These are phyloP conservation scores for Exidia glandulosa DNA, from an alignment of 768 basidiomycete genomes.

Conservation along the genomic window DNA sequence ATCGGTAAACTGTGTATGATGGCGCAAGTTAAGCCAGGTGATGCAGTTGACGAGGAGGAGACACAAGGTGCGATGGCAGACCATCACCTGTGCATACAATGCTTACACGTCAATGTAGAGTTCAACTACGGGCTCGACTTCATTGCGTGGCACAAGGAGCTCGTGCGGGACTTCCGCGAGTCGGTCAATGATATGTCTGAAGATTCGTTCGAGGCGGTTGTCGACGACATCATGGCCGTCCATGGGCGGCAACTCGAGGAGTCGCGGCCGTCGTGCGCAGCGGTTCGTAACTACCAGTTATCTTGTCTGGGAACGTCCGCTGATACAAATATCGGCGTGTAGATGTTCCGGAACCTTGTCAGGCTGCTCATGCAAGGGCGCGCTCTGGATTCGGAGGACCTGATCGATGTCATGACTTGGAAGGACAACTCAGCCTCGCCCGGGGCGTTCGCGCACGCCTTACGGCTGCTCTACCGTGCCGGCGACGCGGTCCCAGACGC, in stretches of 20 bases:
- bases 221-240: slow-evolving; percentile 7
- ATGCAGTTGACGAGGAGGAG: slow-evolving; percentile 33
- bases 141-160: slow-evolving; percentile 66
- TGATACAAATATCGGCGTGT: not conserved
- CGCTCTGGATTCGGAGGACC: slow-evolving; percentile 64
- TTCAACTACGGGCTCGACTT: slow-evolving; percentile 86
- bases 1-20: slow-evolving; percentile 81
- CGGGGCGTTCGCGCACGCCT: slow-evolving; percentile 57
- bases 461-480: slow-evolving; percentile 51
- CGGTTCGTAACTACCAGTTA: not conserved
- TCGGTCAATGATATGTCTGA: not conserved
- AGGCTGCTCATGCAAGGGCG: slow-evolving; percentile 63
- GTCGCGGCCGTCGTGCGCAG: slow-evolving; percentile 1
- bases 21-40: slow-evolving; percentile 43
- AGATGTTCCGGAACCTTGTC: slow-evolving; percentile 64
- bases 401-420: slow-evolving; percentile 73
- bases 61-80: slow-evolving; percentile 27
- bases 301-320: not conserved
- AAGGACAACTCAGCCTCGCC: slow-evolving; percentile 59
- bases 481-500: slow-evolving; percentile 64
- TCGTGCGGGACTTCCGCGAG: slow-evolving; percentile 51
- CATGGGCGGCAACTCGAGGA: slow-evolving; percentile 2
- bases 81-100: not conserved
- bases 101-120: slow-evolving; percentile 28
- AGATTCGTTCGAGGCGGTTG: not conserved